These are phyloP conservation scores for Aschersonia sp. DNA, from an alignment of 2,329 filamentous ascomycete species.

Conservation along the genomic window DNA sequence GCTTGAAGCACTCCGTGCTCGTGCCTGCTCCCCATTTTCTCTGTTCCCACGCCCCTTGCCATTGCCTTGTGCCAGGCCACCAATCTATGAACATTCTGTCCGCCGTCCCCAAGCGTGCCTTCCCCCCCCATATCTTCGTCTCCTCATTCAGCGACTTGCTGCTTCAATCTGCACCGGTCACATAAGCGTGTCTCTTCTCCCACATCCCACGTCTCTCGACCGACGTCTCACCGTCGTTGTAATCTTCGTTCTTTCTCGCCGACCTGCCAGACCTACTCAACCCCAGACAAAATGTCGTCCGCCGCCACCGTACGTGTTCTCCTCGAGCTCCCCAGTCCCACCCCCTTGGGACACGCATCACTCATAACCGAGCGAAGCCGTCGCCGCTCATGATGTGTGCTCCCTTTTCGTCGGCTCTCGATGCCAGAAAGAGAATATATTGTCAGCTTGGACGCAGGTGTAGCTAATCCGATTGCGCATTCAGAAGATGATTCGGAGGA, in stretches of 20 bases:
- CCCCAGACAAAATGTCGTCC: constrained; percentile 11
- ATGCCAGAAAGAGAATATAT: too few species aligned
- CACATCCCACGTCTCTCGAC: too few species aligned
- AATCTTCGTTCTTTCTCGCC: background rate
- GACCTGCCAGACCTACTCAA: background rate
- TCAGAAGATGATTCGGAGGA: constrained; percentile 91
- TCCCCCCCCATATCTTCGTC: constrained; percentile 3
- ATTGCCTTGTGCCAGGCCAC: constrained; percentile 1
- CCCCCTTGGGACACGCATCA: background rate
- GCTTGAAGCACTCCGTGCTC: constrained; percentile 1
- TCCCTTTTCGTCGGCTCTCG: too few species aligned
- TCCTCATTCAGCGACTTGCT: constrained; percentile 3
- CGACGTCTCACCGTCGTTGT: background rate
- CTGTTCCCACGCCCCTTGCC: constrained; percentile 1
- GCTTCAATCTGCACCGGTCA: background rate
- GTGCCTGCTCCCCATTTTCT: constrained; percentile 3
- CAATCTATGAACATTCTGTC: background rate
- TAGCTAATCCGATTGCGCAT: constrained; percentile 5
- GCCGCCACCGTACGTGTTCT: constrained; percentile 7
- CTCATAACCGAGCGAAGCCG: background rate
- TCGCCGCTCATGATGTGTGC: background rate
- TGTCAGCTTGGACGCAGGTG: background rate
- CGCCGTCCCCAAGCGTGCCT: constrained; percentile 4
- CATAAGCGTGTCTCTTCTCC: too few species aligned
- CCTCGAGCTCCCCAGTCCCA: constrained; percentile 1